phyloP scores from a whole-genome alignment of 2,329 filamentous ascomycete species.

The Aspergillus neotritici region DNA sequence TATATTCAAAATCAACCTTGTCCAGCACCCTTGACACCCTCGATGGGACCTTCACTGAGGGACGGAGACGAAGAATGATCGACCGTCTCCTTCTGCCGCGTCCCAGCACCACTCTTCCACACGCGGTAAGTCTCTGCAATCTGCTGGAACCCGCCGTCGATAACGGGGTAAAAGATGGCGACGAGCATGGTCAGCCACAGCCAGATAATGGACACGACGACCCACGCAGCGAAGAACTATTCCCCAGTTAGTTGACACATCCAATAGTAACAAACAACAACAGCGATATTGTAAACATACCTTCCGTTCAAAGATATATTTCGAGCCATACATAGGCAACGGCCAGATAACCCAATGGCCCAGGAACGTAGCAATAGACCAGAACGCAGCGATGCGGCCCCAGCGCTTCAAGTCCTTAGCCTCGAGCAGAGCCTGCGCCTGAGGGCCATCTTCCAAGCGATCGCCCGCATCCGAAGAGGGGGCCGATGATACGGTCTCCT shows the following conservation, averaged over 20 bases:
- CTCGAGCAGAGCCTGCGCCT: constrained; percentile 19
- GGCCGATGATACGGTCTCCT: not conserved
- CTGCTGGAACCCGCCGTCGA: constrained; percentile 41
- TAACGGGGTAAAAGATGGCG: constrained; percentile 46
- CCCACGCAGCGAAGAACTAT: constrained; percentile 48
- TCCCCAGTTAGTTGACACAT: not conserved
- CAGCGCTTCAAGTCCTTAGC: constrained; percentile 41
- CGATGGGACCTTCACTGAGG: too few species aligned
- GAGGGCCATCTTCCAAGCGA: constrained; percentile 4
- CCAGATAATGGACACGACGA: constrained; percentile 50
- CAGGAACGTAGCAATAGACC: constrained; percentile 47
- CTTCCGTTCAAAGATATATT: constrained; percentile 45
- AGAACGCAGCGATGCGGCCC: constrained; percentile 43
- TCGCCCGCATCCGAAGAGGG: not conserved
- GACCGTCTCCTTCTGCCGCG: too few species aligned
- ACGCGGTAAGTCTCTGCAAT: constrained; percentile 18
- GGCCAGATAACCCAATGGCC: constrained; percentile 53
- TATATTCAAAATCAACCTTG: too few species aligned
- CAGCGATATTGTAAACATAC: constrained; percentile 14
- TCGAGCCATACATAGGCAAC: constrained; percentile 50
- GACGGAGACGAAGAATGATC: not conserved
- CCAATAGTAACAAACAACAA: not conserved
- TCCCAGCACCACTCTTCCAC: not conserved
- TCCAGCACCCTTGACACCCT: too few species aligned
- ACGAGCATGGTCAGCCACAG: constrained; percentile 49